Conservation (phyloP, 2,329 filamentous ascomycete species). For the Thermothelomyces thermophilus region DNA sequence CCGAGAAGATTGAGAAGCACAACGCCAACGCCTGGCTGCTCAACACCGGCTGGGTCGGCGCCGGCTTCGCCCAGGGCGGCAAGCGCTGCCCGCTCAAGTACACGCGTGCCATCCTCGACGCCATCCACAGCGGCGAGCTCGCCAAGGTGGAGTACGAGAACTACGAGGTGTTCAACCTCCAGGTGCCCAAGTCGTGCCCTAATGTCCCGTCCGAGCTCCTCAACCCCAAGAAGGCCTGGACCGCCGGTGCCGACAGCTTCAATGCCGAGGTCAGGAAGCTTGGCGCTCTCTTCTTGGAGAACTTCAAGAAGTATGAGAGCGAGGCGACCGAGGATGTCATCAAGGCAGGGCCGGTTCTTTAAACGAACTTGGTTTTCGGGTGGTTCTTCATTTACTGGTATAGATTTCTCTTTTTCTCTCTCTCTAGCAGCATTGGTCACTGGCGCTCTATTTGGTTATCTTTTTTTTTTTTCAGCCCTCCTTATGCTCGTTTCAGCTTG, state of each 20-base stretch:
- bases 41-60: constrained; percentile 96
- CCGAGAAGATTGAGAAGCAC: constrained; percentile 94
- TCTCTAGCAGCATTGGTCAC: constrained; percentile 12
- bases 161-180: constrained; percentile 94
- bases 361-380: neutral
- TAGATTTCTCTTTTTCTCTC: constrained; percentile 7
- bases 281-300: constrained; percentile 82
- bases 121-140: constrained; percentile 95
- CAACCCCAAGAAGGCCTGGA: constrained; percentile 93
- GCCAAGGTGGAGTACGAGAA: constrained; percentile 89
- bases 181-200: constrained; percentile 86
- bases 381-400: neutral
- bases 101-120: constrained; percentile 95
- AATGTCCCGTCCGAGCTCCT: constrained; percentile 86
- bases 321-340: constrained; percentile 77
- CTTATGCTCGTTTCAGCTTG: no score
- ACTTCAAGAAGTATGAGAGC: constrained; percentile 92
- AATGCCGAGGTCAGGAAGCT: constrained; percentile 84
- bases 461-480: neutral
- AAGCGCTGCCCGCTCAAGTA: constrained; percentile 98
- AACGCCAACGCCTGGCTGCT: constrained; percentile 96
- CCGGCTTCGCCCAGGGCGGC: constrained; percentile 81
- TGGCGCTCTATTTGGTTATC: constrained; percentile 3
- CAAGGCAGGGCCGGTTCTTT: constrained; percentile 41
- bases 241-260: constrained; percentile 73